These are phyloP conservation scores for Hypholoma fasciculare DNA, from an alignment of 768 basidiomycete genomes.

Conservation along the genomic window DNA sequence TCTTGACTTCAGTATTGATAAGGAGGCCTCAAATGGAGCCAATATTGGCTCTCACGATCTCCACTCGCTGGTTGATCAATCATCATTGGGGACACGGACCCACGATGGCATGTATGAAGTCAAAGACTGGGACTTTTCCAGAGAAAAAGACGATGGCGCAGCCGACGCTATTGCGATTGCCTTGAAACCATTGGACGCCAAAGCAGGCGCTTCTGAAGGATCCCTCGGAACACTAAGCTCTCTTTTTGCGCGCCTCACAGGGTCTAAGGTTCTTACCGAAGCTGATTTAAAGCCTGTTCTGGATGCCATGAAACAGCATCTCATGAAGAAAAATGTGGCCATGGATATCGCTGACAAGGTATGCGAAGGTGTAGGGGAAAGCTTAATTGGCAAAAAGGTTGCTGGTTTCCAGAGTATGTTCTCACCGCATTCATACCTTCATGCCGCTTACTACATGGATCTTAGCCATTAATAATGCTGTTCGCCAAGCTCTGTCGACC, in stretches of 20 bases:
- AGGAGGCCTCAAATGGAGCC: conserved; percentile 35
- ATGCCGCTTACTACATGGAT: conserved; percentile 5
- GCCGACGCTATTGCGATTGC: conserved; percentile 61
- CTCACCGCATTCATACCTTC: background rate
- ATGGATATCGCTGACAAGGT: conserved; percentile 94
- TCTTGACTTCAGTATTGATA: conserved; percentile 82
- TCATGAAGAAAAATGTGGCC: conserved; percentile 99
- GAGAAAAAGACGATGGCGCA: conserved; percentile 36
- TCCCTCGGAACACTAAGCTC: conserved; percentile 70
- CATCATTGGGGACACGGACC: conserved; percentile 76
- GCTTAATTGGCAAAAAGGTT: conserved; percentile 87
- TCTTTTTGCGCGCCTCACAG: conserved; percentile 83
- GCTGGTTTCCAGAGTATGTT: conserved; percentile 81
- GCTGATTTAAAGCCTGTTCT: conserved; percentile 86
- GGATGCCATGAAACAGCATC: conserved; percentile 93
- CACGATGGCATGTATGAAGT: conserved; percentile 68
- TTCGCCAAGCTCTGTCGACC: conserved; percentile 78
- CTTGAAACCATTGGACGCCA: conserved; percentile 42
- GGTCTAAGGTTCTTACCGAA: conserved; percentile 79
- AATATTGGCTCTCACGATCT: conserved; percentile 46
- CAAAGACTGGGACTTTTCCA: conserved; percentile 79
- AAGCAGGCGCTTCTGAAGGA: conserved; percentile 33
- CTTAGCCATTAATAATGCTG: conserved; percentile 81
- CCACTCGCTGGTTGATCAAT: conserved; percentile 62
- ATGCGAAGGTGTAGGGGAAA: conserved; percentile 91